Evolutionary conservation across 2,329 filamentous ascomycete species (phyloP).

Genomic region (Fusarium metavorans): DNA sequence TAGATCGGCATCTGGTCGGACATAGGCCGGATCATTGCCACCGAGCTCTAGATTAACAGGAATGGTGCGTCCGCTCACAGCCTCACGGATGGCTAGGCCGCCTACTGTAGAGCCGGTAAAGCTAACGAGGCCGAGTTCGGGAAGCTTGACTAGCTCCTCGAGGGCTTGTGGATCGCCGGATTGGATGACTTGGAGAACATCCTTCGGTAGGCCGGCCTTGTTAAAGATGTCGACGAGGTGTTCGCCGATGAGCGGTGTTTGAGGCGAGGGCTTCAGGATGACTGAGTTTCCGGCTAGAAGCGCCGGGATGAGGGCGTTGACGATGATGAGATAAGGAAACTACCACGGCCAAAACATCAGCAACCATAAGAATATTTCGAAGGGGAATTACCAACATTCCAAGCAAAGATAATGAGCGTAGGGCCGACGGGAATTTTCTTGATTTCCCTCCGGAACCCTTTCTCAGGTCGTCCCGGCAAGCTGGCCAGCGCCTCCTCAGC

Average conservation of each 20-base stretch:
- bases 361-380: rapidly evolving
- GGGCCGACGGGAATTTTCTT: constrained; percentile 88
- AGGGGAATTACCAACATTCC: constrained; percentile 75
- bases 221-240: neutral
- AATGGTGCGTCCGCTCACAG: neutral
- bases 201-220: neutral
- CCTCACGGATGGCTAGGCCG: neutral
- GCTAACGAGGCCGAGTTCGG: neutral
- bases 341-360: constrained; percentile 50
- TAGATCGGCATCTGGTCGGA: constrained; percentile 63
- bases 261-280: constrained; percentile 86
- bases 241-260: neutral
- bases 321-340: constrained; percentile 93
- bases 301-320: constrained; percentile 91
- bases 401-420: constrained; percentile 88
- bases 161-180: neutral
- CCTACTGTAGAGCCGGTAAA: neutral
- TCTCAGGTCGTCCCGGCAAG: constrained; percentile 82
- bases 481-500: constrained; percentile 82
- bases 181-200: neutral
- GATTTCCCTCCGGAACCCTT: constrained; percentile 89
- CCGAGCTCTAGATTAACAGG: neutral
- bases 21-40: neutral
- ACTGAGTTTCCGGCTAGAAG: constrained; percentile 88
- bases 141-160: neutral